Evolutionary conservation across 108 stramenopile species (phyloP).

Genomic region (Cylindrotheca closterium): DNA sequence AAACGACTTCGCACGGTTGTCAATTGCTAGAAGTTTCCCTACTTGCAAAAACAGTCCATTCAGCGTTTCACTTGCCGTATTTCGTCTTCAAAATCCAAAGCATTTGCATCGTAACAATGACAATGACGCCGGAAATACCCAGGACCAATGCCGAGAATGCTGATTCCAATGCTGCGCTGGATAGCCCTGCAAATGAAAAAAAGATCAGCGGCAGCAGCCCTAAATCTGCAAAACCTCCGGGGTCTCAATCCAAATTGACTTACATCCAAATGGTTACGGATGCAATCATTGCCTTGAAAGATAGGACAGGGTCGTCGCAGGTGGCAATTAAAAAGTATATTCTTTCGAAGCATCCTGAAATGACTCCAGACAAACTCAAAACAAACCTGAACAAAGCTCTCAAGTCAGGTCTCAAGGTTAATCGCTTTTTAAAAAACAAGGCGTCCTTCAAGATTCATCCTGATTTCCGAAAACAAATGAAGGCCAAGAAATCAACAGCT

Average conservation of each 20-base stretch:
- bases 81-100: too few species aligned
- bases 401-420: slow-evolving; percentile 61
- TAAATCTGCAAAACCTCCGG: slow-evolving; percentile 11
- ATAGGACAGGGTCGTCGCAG: slow-evolving; percentile 70
- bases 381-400: slow-evolving; percentile 48
- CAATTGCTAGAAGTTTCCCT: too few species aligned
- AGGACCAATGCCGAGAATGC: slow-evolving; percentile 6
- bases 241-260: slow-evolving; percentile 24
- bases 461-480: slow-evolving; percentile 54
- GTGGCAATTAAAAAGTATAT: slow-evolving; percentile 76
- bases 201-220: too few species aligned
- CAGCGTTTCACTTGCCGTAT: too few species aligned
- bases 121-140: neutral
- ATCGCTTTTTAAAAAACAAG: slow-evolving; percentile 68
- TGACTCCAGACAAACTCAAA: slow-evolving; percentile 50
- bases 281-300: slow-evolving; percentile 70
- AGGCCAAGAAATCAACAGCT: slow-evolving; percentile 36
- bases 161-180: slow-evolving; percentile 4
- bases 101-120: too few species aligned
- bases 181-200: too few species aligned
- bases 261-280: slow-evolving; percentile 67
- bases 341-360: slow-evolving; percentile 41
- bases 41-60: too few species aligned
- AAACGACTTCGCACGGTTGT: too few species aligned
- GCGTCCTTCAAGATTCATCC: slow-evolving; percentile 69